phyloP scores from a whole-genome alignment of 208 protist species.

The Acanthamoeba lenticulata region DNA sequence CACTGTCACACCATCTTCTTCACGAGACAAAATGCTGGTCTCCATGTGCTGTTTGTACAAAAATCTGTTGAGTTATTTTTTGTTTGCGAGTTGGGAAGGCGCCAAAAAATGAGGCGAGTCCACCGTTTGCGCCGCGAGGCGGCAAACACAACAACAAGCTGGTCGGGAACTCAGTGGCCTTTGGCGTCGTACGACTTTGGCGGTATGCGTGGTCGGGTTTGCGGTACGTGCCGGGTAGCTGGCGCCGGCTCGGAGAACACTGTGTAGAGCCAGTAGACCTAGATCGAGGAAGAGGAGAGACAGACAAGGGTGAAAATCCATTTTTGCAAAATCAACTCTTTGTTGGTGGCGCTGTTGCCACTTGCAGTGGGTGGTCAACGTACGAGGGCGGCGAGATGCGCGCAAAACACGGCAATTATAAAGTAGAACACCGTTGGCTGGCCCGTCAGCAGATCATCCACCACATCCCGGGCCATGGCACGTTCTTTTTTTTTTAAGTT shows the following conservation, averaged over 20 bases:
- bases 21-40: background rate
- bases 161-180: background rate
- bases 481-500: background rate
- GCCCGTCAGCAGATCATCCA: conserved; percentile 10
- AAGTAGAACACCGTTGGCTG: background rate
- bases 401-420: background rate
- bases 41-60: background rate
- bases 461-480: background rate
- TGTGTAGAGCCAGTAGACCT: conserved; percentile 35
- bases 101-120: background rate
- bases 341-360: too few relatives aligned
- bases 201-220: background rate
- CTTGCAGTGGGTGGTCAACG: background rate
- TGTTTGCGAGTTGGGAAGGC: too few relatives aligned
- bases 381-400: background rate
- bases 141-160: too few relatives aligned
- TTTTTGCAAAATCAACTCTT: background rate
- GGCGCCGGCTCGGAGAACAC: background rate
- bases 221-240: background rate
- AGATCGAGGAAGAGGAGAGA: too few relatives aligned
- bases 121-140: too few relatives aligned
- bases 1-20: conserved; percentile 34
- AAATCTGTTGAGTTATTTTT: background rate
- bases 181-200: background rate
- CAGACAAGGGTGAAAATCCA: background rate